These are phyloP conservation scores for Rhipidocladum racemiflorum DNA, from an alignment of 176 grass and related monocot species.

Conservation along the genomic window DNA sequence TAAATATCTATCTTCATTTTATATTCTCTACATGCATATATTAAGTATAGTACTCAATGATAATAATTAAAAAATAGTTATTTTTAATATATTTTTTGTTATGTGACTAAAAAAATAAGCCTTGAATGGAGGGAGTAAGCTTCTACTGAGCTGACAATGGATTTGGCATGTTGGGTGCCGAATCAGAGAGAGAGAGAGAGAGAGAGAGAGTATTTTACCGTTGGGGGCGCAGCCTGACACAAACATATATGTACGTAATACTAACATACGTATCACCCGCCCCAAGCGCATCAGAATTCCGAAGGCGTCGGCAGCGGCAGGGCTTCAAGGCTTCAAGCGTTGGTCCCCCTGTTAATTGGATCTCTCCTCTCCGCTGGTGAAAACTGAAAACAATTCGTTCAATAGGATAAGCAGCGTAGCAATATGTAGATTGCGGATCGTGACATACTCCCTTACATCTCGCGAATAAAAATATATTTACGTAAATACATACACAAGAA, in stretches of 20 bases:
- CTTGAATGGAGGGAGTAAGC: no score
- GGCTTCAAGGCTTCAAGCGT: background rate
- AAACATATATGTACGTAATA: background rate
- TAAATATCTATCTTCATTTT: no score
- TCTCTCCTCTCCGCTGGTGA: background rate
- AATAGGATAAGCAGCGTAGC: no score
- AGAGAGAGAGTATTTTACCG: conserved; percentile 18
- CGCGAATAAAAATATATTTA: no score
- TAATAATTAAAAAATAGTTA: no score
- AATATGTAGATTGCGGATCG: no score
- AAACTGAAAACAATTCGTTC: background rate
- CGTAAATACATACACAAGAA: no score
- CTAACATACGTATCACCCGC: background rate
- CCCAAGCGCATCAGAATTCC: background rate
- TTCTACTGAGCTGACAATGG: background rate
- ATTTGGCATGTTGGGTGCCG: background rate
- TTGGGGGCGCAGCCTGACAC: conserved; percentile 2
- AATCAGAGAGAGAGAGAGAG: background rate
- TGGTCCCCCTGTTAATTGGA: background rate
- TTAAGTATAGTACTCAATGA: no score
- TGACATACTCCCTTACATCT: no score
- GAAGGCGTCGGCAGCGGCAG: background rate
- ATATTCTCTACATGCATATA: no score
- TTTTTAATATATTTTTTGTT: no score
- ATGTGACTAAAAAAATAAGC: no score